Evolutionary conservation across 2,329 filamentous ascomycete species (phyloP), one percentile per base, ranked within the genome.

Genomic region (Herpotrichia juniperi): DNA sequence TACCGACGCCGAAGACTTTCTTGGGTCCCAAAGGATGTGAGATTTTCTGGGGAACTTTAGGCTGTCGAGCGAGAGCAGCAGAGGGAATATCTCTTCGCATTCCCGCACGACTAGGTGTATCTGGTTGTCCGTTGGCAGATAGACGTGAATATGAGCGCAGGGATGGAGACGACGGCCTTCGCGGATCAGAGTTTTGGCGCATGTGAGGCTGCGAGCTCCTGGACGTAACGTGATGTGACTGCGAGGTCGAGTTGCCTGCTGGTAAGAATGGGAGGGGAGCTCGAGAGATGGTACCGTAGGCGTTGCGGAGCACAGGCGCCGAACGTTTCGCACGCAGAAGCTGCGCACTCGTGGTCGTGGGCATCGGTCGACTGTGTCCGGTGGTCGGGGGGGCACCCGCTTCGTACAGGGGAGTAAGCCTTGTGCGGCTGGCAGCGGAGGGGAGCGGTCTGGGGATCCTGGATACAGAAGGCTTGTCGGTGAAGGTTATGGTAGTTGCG

Each of bases 351-450:
- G 80, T 81, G 2, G 81, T 80, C 14, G 79, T 81, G 11, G 78
- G 77, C 56, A 84, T 80, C 46, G 74, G 74, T 25, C 53, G 83
- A 81, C 17, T 88, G 81, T 48, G 85, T 81, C 49, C 85, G 77
- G 19, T 11, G 12, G 59, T 88, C 76, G 74, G 85, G 84, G 58
- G 85, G 3, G 87, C 91, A 45, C 92, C 92, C 59, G 87, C 92
- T 75, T 97, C 93, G 32, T 91, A 96, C 5, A 97, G 92, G 19
- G 93, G 92, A 68, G 96, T 93, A n/a, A 97, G 81, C 16, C 88
- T 87, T 8, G 74, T 73, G 47, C 76, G 76, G 17, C 64, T 70
- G 14, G 75, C 66, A 14, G 75, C 66, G 4, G 87, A 84, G 30
- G 75, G 75, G 49, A 88, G 81, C 30, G 93, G 88, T 46, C 92